Evolutionary conservation across 345 rosid genomes (phyloP), one percentile per base, ranked within the genome.

Genomic region (Salix suchowensis): DNA sequence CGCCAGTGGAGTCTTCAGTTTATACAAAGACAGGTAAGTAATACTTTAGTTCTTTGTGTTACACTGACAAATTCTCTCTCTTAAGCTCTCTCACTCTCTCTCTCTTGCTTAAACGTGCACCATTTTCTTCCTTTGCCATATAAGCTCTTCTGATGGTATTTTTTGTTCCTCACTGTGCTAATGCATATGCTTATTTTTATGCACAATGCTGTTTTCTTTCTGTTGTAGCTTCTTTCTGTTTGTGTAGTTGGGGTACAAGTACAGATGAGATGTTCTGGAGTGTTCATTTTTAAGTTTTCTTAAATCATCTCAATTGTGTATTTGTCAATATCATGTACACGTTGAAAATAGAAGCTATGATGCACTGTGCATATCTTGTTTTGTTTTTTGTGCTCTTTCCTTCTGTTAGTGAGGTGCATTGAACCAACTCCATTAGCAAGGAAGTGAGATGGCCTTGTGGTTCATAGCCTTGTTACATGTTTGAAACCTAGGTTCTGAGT

Each of bases 11-110:
- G 82, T 96, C 83, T 92, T 96, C 86, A 92, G 94, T 80, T 75
- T 96, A 70, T 96, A 92, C 92, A 88, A 88, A 68, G 89, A 90
- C 81, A 96, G 84, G 99, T 94, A 84, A 78, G 97, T 87, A 46
- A 74, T 73, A 18, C 67, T 73, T 13, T 74, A 28, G 60, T 75
- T 55, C 30, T 23, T 67, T 62, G 6, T 68, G 58, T 55, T 54
- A 18, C 44, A 26, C 55, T 46, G 13, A n/a, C 34, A 21, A 34
- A 28, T 61, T 7, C 4, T 9, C 44, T 44, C 50, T 5, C 60
- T 8, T 4, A 32, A 28, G 0, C 4, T 65, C 18, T 28, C 4
- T 68, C 28, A 0, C 42, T 1, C 48, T 1, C 44, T 7, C 3
- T 50, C 16, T 28, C 6, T 44, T 14, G 4, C 44, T 67, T 7